Base-by-base conservation (phyloP, 129 eudicot genomes). In the Cynara cardunculus region DNA sequence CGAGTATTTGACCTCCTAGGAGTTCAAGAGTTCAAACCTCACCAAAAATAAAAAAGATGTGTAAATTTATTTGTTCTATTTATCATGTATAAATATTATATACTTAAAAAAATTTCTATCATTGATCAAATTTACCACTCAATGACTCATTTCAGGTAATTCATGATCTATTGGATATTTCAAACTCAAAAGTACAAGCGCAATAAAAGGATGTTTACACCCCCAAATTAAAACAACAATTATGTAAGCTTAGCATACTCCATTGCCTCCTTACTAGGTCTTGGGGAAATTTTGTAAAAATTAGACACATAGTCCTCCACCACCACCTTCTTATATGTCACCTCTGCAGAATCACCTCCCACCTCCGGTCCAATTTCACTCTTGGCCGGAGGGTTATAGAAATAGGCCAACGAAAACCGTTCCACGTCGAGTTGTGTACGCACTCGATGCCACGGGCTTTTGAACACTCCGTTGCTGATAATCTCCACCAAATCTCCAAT, bases 401-500 rank as follows among this genome's bases (percentile, higher is more conserved):
- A 89, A 73, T 80, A 68, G 5, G 86, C 87, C 44, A 89, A 68
- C 5, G 89, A 87, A 65, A 73, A 82, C 13, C 90, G 80, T 72
- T 86, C 87, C 14, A 34, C 80, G 7, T 80, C 74, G 32, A 34
- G 26, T 19, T 77, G 82, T 34, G 86, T 56, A 65, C 76, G 70
- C 62, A 69, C 90, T 18, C 80, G 87, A 68, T 85, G 93, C 93
- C 90, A 83, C 2, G 81, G 78, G 83, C 93, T 87, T 81, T 75
- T 83, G 5, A 89, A n/a, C 79, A 73, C 78, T 14, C 90, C 93
- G 19, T 83, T 83, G 83, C 90, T 89, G 79, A 87, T 89, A 11
- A 89, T 89, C 75, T 89, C 93, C 18, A 87, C 22, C 30, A 87
- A 75, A 64, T 89, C 93, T 67, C 93, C 92, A 10, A 86, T 10